phyloP scores from a whole-genome alignment of 768 basidiomycete species.

The Pulveroboletus ravenelii region DNA sequence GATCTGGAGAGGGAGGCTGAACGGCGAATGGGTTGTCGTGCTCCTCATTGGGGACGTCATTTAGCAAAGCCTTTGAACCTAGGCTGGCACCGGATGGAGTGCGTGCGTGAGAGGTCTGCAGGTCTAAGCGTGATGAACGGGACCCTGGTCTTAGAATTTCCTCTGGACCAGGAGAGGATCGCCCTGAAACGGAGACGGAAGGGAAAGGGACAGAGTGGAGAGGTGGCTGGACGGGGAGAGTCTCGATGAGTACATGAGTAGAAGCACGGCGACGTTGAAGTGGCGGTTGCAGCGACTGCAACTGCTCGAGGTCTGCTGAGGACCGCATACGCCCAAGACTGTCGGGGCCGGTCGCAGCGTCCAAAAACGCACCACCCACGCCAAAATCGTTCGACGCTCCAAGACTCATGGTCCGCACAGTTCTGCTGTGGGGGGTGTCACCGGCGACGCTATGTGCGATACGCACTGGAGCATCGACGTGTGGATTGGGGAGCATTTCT shows the following conservation, averaged over 20 bases:
- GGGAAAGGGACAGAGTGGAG: constrained; percentile 64
- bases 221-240: constrained; percentile 35
- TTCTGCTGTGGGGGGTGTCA: constrained; percentile 38
- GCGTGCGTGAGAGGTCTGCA: constrained; percentile 36
- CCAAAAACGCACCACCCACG: constrained; percentile 43
- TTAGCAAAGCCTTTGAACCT: constrained; percentile 43
- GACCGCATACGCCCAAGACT: constrained; percentile 49
- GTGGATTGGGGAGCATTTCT: constrained; percentile 41
- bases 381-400: constrained; percentile 56
- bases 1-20: constrained; percentile 35
- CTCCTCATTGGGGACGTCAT: constrained; percentile 33
- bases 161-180: constrained; percentile 45
- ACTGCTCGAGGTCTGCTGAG: constrained; percentile 50
- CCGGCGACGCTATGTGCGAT: constrained; percentile 42
- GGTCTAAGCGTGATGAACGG: constrained; percentile 31
- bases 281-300: constrained; percentile 38
- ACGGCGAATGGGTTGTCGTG: constrained; percentile 33
- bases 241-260: constrained; percentile 45
- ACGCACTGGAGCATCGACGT: constrained; percentile 34
- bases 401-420: constrained; percentile 61
- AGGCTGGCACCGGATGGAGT: constrained; percentile 49
- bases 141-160: constrained; percentile 34
- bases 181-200: constrained; percentile 41
- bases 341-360: constrained; percentile 30
- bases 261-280: constrained; percentile 48